Conservation (phyloP, 2,329 filamentous ascomycete genomes). For the Beauveria sp. region DNA sequence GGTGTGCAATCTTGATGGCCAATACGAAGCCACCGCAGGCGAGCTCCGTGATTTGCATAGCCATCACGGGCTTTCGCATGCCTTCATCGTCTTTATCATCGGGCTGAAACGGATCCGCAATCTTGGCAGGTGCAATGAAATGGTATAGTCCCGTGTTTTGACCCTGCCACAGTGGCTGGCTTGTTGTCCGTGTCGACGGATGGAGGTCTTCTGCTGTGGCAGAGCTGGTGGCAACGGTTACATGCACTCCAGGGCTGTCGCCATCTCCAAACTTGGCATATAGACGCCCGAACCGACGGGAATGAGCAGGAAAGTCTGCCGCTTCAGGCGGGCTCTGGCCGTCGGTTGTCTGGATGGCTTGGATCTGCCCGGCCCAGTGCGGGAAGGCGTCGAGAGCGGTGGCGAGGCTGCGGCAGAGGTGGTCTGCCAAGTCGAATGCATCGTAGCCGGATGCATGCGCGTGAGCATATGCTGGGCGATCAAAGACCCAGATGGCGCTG, state of each 20-base stretch:
- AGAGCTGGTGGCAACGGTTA: background rate
- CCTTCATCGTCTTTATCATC: background rate
- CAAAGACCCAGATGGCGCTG: too few species aligned
- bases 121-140: background rate
- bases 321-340: conserved; percentile 11
- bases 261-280: conserved; percentile 16
- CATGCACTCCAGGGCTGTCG: conserved; percentile 17
- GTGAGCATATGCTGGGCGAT: too few species aligned
- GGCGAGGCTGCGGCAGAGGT: too few species aligned
- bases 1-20: conserved; percentile 16
- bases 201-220: too few species aligned
- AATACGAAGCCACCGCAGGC: conserved; percentile 18
- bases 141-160: too few species aligned
- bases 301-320: conserved; percentile 14
- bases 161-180: too few species aligned
- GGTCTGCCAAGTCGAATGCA: too few species aligned
- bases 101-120: conserved; percentile 9
- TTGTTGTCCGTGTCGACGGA: too few species aligned
- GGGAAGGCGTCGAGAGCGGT: conserved; percentile 15
- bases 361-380: conserved; percentile 17
- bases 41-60: conserved; percentile 17
- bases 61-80: conserved; percentile 8
- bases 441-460: too few species aligned
- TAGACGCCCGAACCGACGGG: conserved; percentile 16
- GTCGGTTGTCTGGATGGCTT: conserved; percentile 11